phyloP scores from a whole-genome alignment of 768 basidiomycete species.

The Psilocybe tampanensis region DNA sequence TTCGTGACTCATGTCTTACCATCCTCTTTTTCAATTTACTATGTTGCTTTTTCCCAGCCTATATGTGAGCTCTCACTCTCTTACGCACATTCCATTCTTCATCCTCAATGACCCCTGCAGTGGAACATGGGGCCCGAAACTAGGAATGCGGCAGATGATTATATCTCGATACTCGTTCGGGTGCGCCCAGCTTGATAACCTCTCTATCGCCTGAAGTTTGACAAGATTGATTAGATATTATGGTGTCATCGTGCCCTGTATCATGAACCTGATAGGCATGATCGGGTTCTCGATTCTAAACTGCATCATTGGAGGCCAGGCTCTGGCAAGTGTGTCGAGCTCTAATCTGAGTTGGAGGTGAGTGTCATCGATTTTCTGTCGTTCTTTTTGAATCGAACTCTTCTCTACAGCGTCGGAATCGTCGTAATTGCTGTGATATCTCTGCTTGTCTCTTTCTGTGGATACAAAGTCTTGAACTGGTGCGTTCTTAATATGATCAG shows the following conservation, averaged over 20 bases:
- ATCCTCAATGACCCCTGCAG: slow-evolving; percentile 5
- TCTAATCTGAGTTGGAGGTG: slow-evolving; percentile 47
- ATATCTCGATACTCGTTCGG: slow-evolving; percentile 51
- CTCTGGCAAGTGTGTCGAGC: slow-evolving; percentile 43
- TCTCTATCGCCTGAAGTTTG: neutral
- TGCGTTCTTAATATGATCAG: slow-evolving; percentile 17
- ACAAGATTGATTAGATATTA: slow-evolving; percentile 32
- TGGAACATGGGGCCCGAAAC: slow-evolving; percentile 76
- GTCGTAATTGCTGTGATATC: slow-evolving; percentile 74
- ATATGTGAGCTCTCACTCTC: slow-evolving; percentile 44
- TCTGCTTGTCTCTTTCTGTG: slow-evolving; percentile 65
- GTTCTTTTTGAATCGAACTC: neutral
- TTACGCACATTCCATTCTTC: neutral
- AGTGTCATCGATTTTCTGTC: slow-evolving; percentile 19
- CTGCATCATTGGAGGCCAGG: slow-evolving; percentile 69
- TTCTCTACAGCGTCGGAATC: slow-evolving; percentile 66
- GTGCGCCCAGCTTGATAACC: slow-evolving; percentile 20
- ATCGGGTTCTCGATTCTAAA: slow-evolving; percentile 74
- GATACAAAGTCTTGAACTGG: slow-evolving; percentile 51
- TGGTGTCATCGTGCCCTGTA: slow-evolving; percentile 60
- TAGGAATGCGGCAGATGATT: slow-evolving; percentile 88
- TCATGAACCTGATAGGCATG: slow-evolving; percentile 65
- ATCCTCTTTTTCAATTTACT: slow-evolving; percentile 72
- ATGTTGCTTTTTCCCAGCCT: slow-evolving; percentile 60
- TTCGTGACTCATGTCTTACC: slow-evolving; percentile 63